Evolutionary conservation across 1,284 basidiomycete species (phyloP).

Genomic region (Moesziomyces sp.): DNA sequence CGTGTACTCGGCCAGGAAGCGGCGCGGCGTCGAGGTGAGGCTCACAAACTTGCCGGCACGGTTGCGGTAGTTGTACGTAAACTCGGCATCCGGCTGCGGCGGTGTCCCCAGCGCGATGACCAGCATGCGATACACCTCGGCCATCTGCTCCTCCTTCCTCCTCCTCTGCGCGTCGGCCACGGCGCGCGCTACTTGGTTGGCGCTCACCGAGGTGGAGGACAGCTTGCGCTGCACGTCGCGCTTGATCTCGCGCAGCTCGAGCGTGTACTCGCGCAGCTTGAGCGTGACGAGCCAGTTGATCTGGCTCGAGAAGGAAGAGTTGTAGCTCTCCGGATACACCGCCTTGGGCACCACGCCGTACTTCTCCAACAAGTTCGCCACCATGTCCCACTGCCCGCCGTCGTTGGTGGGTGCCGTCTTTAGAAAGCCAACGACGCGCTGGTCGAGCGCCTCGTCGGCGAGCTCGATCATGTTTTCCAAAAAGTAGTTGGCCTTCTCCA

Average conservation of each 20-base stretch:
- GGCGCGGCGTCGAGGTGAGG: conserved; percentile 82
- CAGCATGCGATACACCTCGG: conserved; percentile 87
- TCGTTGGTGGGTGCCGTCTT: conserved; percentile 83
- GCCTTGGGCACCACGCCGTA: conserved; percentile 71
- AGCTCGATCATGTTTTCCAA: conserved; percentile 87
- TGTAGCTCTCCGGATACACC: conserved; percentile 85
- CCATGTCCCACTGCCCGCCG: conserved; percentile 81
- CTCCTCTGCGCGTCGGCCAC: conserved; percentile 63
- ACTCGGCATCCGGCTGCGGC: conserved; percentile 50
- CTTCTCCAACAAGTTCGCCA: conserved; percentile 76
- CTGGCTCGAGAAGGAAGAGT: conserved; percentile 79
- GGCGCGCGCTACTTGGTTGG: conserved; percentile 23
- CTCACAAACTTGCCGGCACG: conserved; percentile 78
- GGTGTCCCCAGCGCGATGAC: conserved; percentile 77
- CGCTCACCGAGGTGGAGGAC: conserved; percentile 68
- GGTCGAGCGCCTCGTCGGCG: conserved; percentile 81
- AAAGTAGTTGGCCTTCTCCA: conserved; percentile 95
- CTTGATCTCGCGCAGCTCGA: conserved; percentile 79
- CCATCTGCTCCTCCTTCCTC: conserved; percentile 85
- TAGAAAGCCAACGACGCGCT: conserved; percentile 82
- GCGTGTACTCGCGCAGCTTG: conserved; percentile 88
- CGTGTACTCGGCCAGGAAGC: conserved; percentile 72
- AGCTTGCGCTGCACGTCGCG: conserved; percentile 61
- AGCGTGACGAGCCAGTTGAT: conserved; percentile 84
- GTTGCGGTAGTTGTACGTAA: conserved; percentile 72